Conservation (phyloP, 257 asterid genomes). For the Coffea canephora region DNA sequence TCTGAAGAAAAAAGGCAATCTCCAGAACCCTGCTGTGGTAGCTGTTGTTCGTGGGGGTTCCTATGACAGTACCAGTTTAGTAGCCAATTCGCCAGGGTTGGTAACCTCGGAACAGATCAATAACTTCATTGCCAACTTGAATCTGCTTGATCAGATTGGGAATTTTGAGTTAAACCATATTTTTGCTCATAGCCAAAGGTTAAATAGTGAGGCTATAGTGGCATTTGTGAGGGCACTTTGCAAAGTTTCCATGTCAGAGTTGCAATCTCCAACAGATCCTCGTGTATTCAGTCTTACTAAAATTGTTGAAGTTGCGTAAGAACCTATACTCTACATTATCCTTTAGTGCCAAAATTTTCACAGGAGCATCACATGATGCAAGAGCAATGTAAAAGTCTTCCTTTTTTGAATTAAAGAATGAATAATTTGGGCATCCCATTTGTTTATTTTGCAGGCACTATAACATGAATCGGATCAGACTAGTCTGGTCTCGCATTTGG, state of each 20-base stretch:
- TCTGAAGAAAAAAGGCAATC: slow-evolving; percentile 82
- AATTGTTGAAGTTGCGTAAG: slow-evolving; percentile 99
- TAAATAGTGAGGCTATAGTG: slow-evolving; percentile 96
- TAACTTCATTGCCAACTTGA: slow-evolving; percentile 77
- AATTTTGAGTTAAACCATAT: slow-evolving; percentile 92
- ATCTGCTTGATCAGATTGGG: slow-evolving; percentile 97
- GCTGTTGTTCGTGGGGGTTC: slow-evolving; percentile 99
- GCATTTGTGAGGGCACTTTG: slow-evolving; percentile 90
- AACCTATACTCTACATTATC: slow-evolving; percentile 45
- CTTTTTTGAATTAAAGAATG: slow-evolving; percentile 10
- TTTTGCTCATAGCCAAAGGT: slow-evolving; percentile 98
- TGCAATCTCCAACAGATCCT: slow-evolving; percentile 99
- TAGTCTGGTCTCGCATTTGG: slow-evolving; percentile 99
- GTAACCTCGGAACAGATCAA: slow-evolving; percentile 92
- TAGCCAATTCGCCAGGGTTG: slow-evolving; percentile 68
- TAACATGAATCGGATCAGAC: slow-evolving; percentile 95
- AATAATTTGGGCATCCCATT: slow-evolving; percentile 20
- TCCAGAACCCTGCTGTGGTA: slow-evolving; percentile 86
- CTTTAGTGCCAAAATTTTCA: slow-evolving; percentile 5
- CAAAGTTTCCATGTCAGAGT: slow-evolving; percentile 93
- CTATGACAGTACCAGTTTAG: slow-evolving; percentile 77
- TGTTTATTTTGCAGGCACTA: slow-evolving; percentile 77
- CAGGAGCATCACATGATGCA: neutral
- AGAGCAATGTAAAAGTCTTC: neutral
- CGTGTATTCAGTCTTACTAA: slow-evolving; percentile 98